Base-by-base conservation (phyloP, 352 stramenopile genomes). In the Phytophthora chlamydospora region DNA sequence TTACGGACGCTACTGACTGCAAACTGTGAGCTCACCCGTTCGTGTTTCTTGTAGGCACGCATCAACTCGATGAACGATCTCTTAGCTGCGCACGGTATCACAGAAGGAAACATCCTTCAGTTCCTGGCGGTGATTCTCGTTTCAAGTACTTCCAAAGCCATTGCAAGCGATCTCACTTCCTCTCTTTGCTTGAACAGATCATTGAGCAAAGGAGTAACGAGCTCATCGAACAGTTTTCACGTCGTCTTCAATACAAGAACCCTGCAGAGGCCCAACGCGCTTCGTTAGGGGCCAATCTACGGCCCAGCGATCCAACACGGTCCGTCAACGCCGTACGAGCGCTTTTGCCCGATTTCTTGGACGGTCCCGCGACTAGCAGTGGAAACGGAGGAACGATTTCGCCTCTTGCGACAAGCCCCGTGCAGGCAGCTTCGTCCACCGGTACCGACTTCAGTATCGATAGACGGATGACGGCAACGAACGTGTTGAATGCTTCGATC, bases 11-110 rank as follows among this genome's bases (percentile, higher is more conserved):
- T 24, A 24, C 21, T 24, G 21, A 24, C 21, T 24, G 21, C 21
- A 3, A 24, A 1, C 21, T 12, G 11, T 17, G 16, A 17, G 21
- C 34, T 55, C 5, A 44, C 13, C 13, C 17, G 14, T 16, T 39
- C 27, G 9, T 14, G 41, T 31, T 32, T 47, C n/a, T 27, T 35
- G 21, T 46, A 90, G 80, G 80, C 79, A n/a, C 78, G 83, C 2
- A 91, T 91, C 65, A 93, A 91, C 55, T 93, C 84, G 8, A 90
- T 93, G 80, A 93, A 91, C 68, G 82, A 93, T 58, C 66, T 93
- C 5, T 61, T 93, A 17, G 82, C 83, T 9, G 83, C 83, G 0
- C 82, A 93, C 42, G 84, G 82, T 1, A 85, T 93, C 63, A 93
- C 84, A 0, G 84, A 93, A 54, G 80, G 82, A 63, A 93, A 89